Percentiles rank a stretch among this genome's conserved stretches.
Evolutionary conservation across 2,329 filamentous ascomycete genomes (phyloP).

Genomic region (Lasiodiplodia sp.): DNA sequence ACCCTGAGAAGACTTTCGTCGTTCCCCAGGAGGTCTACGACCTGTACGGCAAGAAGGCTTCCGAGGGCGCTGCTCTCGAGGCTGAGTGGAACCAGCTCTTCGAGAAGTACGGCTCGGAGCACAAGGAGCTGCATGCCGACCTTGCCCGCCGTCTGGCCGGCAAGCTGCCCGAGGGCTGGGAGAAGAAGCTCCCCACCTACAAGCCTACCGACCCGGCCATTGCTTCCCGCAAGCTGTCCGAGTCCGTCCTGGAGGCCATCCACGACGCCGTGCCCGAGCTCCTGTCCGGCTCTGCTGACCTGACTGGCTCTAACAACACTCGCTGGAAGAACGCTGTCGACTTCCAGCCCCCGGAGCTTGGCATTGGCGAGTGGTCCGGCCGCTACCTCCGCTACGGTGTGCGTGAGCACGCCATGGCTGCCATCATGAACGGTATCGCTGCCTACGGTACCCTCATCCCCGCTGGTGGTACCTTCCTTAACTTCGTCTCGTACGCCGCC

Average conservation of each 20-base stretch:
- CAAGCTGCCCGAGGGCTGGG: conserved; percentile 94
- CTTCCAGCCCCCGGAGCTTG: conserved; percentile 89
- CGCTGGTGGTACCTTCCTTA: conserved; percentile 95
- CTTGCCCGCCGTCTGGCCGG: conserved; percentile 80
- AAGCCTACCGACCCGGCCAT: conserved; percentile 83
- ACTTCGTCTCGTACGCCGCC: conserved; percentile 98
- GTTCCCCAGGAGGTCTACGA: conserved; percentile 97
- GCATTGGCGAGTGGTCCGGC: conserved; percentile 87
- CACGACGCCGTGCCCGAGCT: conserved; percentile 86
- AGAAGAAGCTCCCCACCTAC: conserved; percentile 91
- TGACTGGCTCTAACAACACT: conserved; percentile 98
- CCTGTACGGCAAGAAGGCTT: conserved; percentile 81
- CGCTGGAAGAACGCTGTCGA: conserved; percentile 96
- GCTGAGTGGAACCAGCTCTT: conserved; percentile 95
- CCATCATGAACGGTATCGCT: conserved; percentile 62
- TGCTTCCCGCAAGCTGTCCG: conserved; percentile 95
- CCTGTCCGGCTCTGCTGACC: conserved; percentile 92
- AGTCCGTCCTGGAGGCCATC: conserved; percentile 89
- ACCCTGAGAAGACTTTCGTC: conserved; percentile 90
- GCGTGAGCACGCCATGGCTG: conserved; percentile 47
- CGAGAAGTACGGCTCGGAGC: conserved; percentile 81
- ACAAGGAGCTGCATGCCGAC: conserved; percentile 81
- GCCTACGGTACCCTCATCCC: conserved; percentile 87
- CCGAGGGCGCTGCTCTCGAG: conserved; percentile 87
- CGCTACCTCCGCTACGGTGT: conserved; percentile 82